These are phyloP conservation scores for Tricholoma bakamatsutake DNA, from an alignment of 768 basidiomycete species.

Conservation along the genomic window DNA sequence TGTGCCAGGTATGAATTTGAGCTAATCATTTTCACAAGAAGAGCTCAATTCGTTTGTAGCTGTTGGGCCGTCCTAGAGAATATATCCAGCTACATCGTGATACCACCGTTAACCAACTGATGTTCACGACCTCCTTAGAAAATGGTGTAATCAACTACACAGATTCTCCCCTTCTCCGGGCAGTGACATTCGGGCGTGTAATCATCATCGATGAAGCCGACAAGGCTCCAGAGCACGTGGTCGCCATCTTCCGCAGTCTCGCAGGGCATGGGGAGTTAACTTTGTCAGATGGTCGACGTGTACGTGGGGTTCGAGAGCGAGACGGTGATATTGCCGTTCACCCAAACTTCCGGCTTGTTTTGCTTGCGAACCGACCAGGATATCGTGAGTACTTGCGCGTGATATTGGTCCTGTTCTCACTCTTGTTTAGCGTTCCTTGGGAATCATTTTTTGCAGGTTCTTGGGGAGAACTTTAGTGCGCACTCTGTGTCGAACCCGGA, in stretches of 20 bases:
- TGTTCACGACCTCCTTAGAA: constrained; percentile 61
- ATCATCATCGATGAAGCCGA: constrained; percentile 70
- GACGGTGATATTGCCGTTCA: constrained; percentile 56
- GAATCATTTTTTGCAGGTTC: constrained; percentile 67
- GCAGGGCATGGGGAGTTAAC: constrained; percentile 61
- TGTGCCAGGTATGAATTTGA: constrained; percentile 45
- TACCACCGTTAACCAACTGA: constrained; percentile 64
- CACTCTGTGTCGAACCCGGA: constrained; percentile 67
- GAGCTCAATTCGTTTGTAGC: constrained; percentile 25
- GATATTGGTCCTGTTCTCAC: not conserved
- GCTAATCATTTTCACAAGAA: not conserved
- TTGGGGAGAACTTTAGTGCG: constrained; percentile 63
- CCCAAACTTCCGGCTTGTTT: constrained; percentile 55
- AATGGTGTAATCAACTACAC: constrained; percentile 52
- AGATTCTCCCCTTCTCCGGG: constrained; percentile 62
- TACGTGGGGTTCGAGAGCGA: constrained; percentile 38
- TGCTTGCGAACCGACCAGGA: constrained; percentile 63
- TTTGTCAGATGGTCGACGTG: constrained; percentile 56
- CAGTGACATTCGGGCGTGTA: constrained; percentile 54
- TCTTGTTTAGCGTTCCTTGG: constrained; percentile 55
- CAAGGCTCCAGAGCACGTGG: constrained; percentile 70
- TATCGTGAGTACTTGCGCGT: constrained; percentile 44
- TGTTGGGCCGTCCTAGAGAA: constrained; percentile 56
- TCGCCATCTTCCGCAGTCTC: constrained; percentile 64
- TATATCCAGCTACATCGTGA: constrained; percentile 69